Base-by-base conservation (phyloP, 169 alveolate species). In the Eimeria falciformis region DNA sequence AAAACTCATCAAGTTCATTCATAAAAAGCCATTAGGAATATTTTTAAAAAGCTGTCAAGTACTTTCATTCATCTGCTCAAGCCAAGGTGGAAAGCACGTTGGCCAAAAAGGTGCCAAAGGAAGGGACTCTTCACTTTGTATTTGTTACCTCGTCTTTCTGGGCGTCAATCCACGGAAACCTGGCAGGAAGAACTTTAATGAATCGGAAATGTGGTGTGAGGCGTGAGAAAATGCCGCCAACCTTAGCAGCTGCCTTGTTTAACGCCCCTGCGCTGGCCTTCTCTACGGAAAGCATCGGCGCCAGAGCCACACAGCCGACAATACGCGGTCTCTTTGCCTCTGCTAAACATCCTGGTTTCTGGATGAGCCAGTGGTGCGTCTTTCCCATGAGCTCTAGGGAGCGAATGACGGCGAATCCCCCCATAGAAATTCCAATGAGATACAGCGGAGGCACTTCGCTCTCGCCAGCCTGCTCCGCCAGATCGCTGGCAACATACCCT, bases 391-490 rank as follows among this genome's bases (percentile, higher is more conserved):
- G 73, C 17, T 88, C 93, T 3, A 88, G 69, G 17, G 93, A 73
- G 14, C 93, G 93, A 9, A 88, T 45, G 40, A 69, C 78, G n/a
- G 82, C 43, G 40, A 65, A 88, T 17, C 94, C 94, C 1, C 94
- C 94, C 92, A 92, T 40, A 45, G 94, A 92, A 4, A 92, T 33
- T 4, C 94, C 94, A 47, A 92, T 47, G 71, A 92, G 90, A 50
- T 50, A 92, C 6, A 92, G 46, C 27, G 93, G 93, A 29, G 90
- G 93, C 21, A 23, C 53, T 29, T 11, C 56, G 1, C 23, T 89
- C 21, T 6, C n/a, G 5, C 23, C 50, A 14, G 84, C 53, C 66
- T 29, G 12, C 3, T 23, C 37, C 5, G 29, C n/a, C 14, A 62
- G 45, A 27, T 88, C 86, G 33, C 17, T 65, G 27, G 65, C 88